A percentile compares a stretch with the other conserved stretches of the same genome.
Conservation (phyloP, 768 basidiomycete genomes). For the Tulasnella sp. region DNA sequence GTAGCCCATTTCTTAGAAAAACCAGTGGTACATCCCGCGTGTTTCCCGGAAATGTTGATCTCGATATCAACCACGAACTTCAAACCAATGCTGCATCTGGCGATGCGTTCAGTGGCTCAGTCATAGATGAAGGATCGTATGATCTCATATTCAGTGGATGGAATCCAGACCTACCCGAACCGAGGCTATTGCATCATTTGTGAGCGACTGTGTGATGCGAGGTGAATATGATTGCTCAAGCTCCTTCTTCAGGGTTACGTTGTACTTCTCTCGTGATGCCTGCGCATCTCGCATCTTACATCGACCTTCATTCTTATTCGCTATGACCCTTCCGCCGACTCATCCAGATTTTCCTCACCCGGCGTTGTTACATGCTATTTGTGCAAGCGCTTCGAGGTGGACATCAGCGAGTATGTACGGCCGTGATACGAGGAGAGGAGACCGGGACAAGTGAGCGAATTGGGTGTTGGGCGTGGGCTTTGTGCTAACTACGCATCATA, state of each 20-base stretch:
- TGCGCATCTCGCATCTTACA: conserved; percentile 79
- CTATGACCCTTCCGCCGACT: conserved; percentile 67
- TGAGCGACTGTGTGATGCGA: conserved; percentile 34
- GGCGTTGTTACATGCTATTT: conserved; percentile 80
- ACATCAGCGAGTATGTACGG: not conserved
- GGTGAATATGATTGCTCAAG: no score
- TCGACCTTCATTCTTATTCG: conserved; percentile 64
- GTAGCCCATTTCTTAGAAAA: not conserved
- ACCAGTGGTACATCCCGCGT: not conserved
- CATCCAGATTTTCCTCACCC: conserved; percentile 82
- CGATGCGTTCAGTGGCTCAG: not conserved
- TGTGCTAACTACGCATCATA: conserved; percentile 40
- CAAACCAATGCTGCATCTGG: not conserved
- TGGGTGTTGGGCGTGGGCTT: conserved; percentile 31
- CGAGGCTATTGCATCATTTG: conserved; percentile 62
- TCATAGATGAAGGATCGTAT: not conserved
- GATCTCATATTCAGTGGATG: conserved; percentile 66
- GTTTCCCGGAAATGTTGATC: conserved; percentile 10
- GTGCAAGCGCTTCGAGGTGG: conserved; percentile 23
- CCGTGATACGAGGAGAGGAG: conserved; percentile 3
- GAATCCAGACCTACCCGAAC: conserved; percentile 78
- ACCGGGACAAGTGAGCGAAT: not conserved
- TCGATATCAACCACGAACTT: conserved; percentile 6
- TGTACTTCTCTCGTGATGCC: conserved; percentile 83
- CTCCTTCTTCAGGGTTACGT: conserved; percentile 65